Percentiles rank a stretch among this genome's conserved stretches.
phyloP scores from a whole-genome alignment of 23 red algal genomes.

The Gracilaria domingensis region DNA sequence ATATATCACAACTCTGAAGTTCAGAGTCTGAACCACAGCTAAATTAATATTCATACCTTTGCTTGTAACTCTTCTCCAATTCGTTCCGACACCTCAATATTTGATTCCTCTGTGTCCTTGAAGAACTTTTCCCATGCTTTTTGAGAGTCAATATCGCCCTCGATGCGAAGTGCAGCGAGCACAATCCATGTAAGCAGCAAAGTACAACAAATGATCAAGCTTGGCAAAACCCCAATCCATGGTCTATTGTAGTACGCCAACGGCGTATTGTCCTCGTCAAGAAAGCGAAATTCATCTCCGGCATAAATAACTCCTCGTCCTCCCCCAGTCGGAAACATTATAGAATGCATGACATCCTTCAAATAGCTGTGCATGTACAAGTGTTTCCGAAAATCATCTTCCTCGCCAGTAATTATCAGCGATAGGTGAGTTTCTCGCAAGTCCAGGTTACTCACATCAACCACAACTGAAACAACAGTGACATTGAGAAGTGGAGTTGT shows the following conservation, averaged over 20 bases:
- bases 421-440: not conserved
- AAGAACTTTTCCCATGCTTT: not conserved
- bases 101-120: too few species aligned
- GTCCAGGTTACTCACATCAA: not conserved
- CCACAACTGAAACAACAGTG: not conserved
- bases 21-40: too few species aligned
- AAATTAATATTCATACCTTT: too few species aligned
- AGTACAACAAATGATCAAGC: not conserved
- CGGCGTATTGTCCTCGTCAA: not conserved
- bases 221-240: not conserved
- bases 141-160: not conserved
- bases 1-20: too few species aligned
- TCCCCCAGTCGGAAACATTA: conserved; percentile 10
- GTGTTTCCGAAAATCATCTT: not conserved
- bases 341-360: not conserved
- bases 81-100: too few species aligned
- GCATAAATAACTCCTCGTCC: not conserved
- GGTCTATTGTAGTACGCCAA: not conserved
- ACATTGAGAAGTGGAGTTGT: not conserved
- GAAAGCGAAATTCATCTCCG: not conserved
- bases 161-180: not conserved
- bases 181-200: not conserved
- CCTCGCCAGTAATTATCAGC: not conserved
- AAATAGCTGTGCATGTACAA: not conserved
- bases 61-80: too few species aligned